These are phyloP conservation scores for Dictyostelium brefeldianum DNA, from an alignment of 78 protist genomes.

Conservation along the genomic window DNA sequence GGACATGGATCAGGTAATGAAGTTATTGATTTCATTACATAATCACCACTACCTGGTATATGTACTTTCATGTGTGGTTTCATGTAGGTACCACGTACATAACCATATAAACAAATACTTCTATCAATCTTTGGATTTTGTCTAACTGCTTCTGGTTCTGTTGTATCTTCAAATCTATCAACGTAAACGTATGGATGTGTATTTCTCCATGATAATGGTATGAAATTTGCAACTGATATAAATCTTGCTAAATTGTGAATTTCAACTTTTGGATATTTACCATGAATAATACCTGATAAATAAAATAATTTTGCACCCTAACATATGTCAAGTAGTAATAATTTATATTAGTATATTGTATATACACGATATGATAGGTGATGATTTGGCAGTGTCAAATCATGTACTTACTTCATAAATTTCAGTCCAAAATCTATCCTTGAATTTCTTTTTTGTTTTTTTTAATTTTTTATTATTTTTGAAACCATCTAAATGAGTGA, in stretches of 20 bases:
- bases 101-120: conserved; percentile 92
- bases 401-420: conserved; percentile 91
- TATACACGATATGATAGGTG: no score
- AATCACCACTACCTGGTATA: conserved; percentile 99
- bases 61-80: conserved; percentile 92
- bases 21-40: conserved; percentile 73
- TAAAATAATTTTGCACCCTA: conserved; percentile 99
- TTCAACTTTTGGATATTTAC: conserved; percentile 93
- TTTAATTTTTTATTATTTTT: conserved; percentile 88
- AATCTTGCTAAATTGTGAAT: conserved; percentile 97
- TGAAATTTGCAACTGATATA: conserved; percentile 94
- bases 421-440: conserved; percentile 98
- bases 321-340: background rate
- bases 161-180: conserved; percentile 98
- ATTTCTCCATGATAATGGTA: conserved; percentile 96
- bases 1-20: conserved; percentile 98
- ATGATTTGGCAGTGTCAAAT: no score
- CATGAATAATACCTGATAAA: conserved; percentile 93
- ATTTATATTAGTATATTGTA: background rate
- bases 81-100: conserved; percentile 96
- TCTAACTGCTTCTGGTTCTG: conserved; percentile 90
- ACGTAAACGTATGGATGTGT: conserved; percentile 97
- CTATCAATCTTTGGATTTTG: conserved; percentile 85
- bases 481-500: conserved; percentile 98
- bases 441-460: conserved; percentile 92